Conservation (phyloP, 23 red algal genomes). For the Gracilaria domingensis region DNA sequence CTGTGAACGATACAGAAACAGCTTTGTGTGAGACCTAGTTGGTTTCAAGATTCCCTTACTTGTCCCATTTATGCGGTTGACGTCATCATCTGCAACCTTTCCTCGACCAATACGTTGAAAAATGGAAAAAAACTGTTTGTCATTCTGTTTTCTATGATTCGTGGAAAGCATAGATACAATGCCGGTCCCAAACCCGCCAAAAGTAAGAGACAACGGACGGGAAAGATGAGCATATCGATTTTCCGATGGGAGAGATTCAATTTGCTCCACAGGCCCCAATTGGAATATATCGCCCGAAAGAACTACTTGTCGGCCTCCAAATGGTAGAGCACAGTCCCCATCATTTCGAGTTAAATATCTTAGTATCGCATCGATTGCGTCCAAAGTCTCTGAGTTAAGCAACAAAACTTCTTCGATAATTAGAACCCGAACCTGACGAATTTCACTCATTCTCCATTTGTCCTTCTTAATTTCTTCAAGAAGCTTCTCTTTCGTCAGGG, state of each 20-base stretch:
- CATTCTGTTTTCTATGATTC: not conserved
- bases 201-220: not conserved
- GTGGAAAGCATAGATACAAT: no score
- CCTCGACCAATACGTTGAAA: not conserved
- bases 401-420: not conserved
- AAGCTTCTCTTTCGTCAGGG: not conserved
- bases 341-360: not conserved
- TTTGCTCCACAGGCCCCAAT: slow-evolving; percentile 3
- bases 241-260: not conserved
- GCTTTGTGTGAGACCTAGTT: not conserved
- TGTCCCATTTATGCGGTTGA: not conserved
- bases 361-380: not conserved
- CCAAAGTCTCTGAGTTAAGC: not conserved
- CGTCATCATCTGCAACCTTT: not conserved
- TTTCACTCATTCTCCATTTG: not conserved
- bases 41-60: not conserved
- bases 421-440: not conserved
- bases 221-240: not conserved
- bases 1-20: slow-evolving; percentile 3
- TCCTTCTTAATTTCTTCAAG: not conserved
- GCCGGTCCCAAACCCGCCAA: not conserved
- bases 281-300: slow-evolving; percentile 7
- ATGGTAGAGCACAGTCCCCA: not conserved
- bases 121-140: not conserved
- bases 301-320: slow-evolving; percentile 37